Percentiles rank a stretch among this genome's conserved stretches.
These are phyloP conservation scores for Suhomyces kunorum DNA, from an alignment of 1,139 yeast species.

Conservation along the genomic window DNA sequence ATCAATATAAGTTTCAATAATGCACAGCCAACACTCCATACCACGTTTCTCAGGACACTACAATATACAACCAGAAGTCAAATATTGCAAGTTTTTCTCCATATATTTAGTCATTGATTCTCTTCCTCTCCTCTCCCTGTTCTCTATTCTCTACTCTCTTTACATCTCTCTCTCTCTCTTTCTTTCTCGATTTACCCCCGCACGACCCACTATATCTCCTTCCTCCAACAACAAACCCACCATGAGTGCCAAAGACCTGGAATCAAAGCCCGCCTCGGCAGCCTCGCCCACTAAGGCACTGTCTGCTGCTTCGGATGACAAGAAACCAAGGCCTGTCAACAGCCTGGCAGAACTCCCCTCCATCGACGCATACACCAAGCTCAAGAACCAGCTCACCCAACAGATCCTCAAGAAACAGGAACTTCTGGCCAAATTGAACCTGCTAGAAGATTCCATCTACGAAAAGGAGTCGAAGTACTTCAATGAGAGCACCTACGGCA, in stretches of 20 bases:
- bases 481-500: slow-evolving; percentile 68
- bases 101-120: no score
- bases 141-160: no score
- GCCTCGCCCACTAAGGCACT: slow-evolving; percentile 5
- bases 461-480: slow-evolving; percentile 79
- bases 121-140: no score
- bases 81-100: no score
- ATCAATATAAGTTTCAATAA: no score
- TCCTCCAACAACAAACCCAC: background rate
- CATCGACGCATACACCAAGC: slow-evolving; percentile 51
- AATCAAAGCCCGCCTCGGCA: background rate
- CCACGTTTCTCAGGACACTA: no score
- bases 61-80: no score
- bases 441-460: slow-evolving; percentile 78
- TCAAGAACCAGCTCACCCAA: slow-evolving; percentile 67
- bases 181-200: background rate
- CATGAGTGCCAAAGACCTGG: slow-evolving; percentile 7
- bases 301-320: slow-evolving; percentile 5
- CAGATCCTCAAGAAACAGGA: slow-evolving; percentile 64
- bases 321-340: slow-evolving; percentile 1
- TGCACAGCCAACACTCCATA: no score
- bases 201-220: slow-evolving; percentile 1
- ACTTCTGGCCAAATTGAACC: slow-evolving; percentile 60
- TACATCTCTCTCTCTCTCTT: background rate
- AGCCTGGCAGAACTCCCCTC: slow-evolving; percentile 15